Evolutionary conservation across 169 alveolate species (phyloP), one percentile per base, ranked within the genome.

Genomic region (Theileria equi): DNA sequence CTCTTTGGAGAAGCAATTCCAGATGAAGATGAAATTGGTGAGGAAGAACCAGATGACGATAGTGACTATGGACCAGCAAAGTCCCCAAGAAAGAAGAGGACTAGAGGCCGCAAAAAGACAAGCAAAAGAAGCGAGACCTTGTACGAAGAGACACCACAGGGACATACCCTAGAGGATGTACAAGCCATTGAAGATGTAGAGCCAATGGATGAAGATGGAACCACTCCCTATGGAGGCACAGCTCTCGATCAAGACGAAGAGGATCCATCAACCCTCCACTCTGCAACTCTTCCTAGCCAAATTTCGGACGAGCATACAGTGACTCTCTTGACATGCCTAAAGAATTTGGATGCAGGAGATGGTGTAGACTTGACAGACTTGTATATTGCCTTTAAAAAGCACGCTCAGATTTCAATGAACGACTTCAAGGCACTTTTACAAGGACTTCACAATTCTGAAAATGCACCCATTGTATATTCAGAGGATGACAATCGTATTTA

Each of bases 1-100:
- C 41, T 89, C 17, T 89, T 89, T 52, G 94, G 94, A 5, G 94
- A 89, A 38, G 78, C 70, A 19, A 66, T 61, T 49, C 36, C 45
- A 32, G 44, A 50, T 25, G n/a, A 65, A 19, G 62, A 52, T 5
- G 25, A 55, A 3, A 54, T 45, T 5, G 31, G 0, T 3, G 54
- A 61, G 1, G 82, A 64, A 28, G 80, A 64, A 17, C 61, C 49
- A 21, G 53, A 36, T 1, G 69, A 59, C 45, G 45, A 36, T 10
- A 36, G 45, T 11, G 19, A 13, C 45, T 10, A 10, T 10, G 45
- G 59, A 49, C 59, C 44, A 49, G 29, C 29, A 49, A 40, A 8
- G 25, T 35, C 59, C 13, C 16, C 17, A 40, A 49, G 29, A 17
- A 29, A 5, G 59, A 49, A 8, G 59, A 49, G 11, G 59, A 49